Conservation (phyloP, 495 filamentous ascomycete genomes). For the Trichoderma orchidacearum region DNA sequence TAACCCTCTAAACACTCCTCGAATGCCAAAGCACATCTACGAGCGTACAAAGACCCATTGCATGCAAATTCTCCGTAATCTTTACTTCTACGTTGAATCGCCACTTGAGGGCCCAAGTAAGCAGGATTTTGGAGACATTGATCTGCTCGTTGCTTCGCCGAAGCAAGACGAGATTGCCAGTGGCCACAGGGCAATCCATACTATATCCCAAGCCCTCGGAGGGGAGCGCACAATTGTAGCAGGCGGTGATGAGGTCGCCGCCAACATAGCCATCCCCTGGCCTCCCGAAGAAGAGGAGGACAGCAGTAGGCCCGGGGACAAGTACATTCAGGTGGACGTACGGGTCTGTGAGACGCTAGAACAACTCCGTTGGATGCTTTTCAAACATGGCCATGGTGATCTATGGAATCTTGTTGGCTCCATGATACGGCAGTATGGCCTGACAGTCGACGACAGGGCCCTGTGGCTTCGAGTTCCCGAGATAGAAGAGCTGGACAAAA, state of each 20-base stretch:
- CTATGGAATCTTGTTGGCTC: conserved; percentile 51
- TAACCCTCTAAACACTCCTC: conserved; percentile 37
- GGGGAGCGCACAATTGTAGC: conserved; percentile 16
- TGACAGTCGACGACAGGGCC: conserved; percentile 46
- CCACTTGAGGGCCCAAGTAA: conserved; percentile 46
- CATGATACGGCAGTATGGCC: conserved; percentile 44
- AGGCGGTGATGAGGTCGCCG: conserved; percentile 7
- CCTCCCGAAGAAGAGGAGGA: conserved; percentile 12
- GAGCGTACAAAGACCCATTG: conserved; percentile 21
- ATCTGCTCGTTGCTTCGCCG: conserved; percentile 36
- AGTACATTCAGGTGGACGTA: conserved; percentile 52
- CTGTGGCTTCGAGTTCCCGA: conserved; percentile 47
- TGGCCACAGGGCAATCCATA: conserved; percentile 5
- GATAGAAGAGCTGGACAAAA: conserved; percentile 42
- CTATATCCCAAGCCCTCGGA: conserved; percentile 13
- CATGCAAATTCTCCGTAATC: conserved; percentile 22
- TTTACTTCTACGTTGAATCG: conserved; percentile 31
- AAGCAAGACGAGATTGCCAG: background rate
- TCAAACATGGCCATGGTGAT: conserved; percentile 51
- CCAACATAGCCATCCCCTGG: conserved; percentile 38
- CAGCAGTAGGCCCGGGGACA: conserved; percentile 8
- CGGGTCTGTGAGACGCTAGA: conserved; percentile 28
- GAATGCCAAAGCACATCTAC: conserved; percentile 40
- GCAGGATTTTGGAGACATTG: conserved; percentile 42
- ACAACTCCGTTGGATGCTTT: conserved; percentile 42